These are phyloP conservation scores for Takashimella tepidaria DNA, from an alignment of 1,284 basidiomycete species.

Conservation along the genomic window DNA sequence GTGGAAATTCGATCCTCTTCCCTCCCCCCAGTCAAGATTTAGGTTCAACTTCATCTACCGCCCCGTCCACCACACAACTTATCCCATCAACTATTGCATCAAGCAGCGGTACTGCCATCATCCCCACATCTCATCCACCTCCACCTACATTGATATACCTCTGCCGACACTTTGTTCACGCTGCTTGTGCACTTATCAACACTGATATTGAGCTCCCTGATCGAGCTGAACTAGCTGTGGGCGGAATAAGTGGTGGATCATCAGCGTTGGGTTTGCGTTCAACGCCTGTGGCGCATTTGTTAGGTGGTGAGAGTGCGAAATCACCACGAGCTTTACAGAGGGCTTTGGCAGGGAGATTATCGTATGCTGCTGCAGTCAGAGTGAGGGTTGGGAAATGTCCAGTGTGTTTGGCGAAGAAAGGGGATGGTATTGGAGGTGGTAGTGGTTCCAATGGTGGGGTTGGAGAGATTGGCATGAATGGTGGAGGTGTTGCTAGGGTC, in stretches of 20 bases:
- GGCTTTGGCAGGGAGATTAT: conserved; percentile 38
- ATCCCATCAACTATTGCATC: too few species aligned
- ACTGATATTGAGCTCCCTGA: conserved; percentile 38
- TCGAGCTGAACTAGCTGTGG: conserved; percentile 25
- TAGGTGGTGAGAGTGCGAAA: conserved; percentile 21
- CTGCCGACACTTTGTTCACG: conserved; percentile 80
- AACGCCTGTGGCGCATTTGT: conserved; percentile 48
- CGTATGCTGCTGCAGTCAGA: conserved; percentile 63
- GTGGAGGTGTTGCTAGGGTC: not conserved
- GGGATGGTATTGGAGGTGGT: not conserved
- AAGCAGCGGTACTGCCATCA: too few species aligned
- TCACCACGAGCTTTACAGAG: conserved; percentile 40
- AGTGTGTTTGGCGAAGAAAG: conserved; percentile 52
- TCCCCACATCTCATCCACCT: conserved; percentile 12
- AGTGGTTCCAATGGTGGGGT: not conserved
- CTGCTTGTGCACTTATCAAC: conserved; percentile 53
- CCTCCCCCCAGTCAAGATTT: conserved; percentile 51
- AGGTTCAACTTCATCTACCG: too few species aligned
- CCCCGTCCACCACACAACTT: too few species aligned
- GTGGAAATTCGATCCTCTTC: conserved; percentile 52
- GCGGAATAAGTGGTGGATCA: not conserved
- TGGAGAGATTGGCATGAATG: not conserved
- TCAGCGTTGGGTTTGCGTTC: not conserved
- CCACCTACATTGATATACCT: conserved; percentile 62
- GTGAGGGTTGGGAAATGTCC: conserved; percentile 67